Percentiles rank a stretch among this genome's conserved stretches.
Conservation (phyloP, 2,329 filamentous ascomycete species). For the Lomentospora prolificans region DNA sequence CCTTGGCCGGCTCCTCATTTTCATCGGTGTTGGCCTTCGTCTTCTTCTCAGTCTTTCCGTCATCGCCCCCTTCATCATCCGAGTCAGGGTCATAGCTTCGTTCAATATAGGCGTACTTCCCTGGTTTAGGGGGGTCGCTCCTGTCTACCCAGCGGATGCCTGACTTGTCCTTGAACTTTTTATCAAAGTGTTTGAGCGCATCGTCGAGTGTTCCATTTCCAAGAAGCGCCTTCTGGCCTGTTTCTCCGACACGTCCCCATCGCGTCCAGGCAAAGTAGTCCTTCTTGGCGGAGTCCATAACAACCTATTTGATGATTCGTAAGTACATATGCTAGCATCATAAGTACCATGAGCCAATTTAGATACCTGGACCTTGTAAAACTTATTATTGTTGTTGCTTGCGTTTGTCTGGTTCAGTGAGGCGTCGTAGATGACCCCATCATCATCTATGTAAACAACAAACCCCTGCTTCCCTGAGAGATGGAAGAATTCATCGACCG, state of each 20-base stretch:
- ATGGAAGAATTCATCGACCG: conserved; percentile 31
- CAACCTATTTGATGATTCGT: not conserved
- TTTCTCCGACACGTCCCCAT: conserved; percentile 68
- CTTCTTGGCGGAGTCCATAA: not conserved
- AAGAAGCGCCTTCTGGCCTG: conserved; percentile 37
- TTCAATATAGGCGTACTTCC: conserved; percentile 74
- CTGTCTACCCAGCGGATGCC: conserved; percentile 47
- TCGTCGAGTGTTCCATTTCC: conserved; percentile 29
- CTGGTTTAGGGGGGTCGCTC: conserved; percentile 45
- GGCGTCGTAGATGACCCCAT: conserved; percentile 65
- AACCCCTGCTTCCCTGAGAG: not conserved
- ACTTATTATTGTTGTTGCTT: conserved; percentile 68
- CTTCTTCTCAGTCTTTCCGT: conserved; percentile 20
- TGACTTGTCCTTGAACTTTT: conserved; percentile 54
- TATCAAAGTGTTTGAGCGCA: conserved; percentile 43
- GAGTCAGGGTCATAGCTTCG: conserved; percentile 63
- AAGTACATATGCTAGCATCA: too few relatives aligned
- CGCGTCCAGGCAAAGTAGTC: conserved; percentile 49
- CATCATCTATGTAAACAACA: conserved; percentile 56
- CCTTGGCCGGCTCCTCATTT: conserved; percentile 22
- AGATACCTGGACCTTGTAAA: conserved; percentile 62
- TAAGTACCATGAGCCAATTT: too few relatives aligned
- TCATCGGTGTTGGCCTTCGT: conserved; percentile 16
- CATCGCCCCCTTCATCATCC: conserved; percentile 38
- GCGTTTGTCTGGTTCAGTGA: conserved; percentile 71